These are phyloP conservation scores for Prorocentrum cordatum DNA, from an alignment of 169 alveolate species.

Conservation along the genomic window DNA sequence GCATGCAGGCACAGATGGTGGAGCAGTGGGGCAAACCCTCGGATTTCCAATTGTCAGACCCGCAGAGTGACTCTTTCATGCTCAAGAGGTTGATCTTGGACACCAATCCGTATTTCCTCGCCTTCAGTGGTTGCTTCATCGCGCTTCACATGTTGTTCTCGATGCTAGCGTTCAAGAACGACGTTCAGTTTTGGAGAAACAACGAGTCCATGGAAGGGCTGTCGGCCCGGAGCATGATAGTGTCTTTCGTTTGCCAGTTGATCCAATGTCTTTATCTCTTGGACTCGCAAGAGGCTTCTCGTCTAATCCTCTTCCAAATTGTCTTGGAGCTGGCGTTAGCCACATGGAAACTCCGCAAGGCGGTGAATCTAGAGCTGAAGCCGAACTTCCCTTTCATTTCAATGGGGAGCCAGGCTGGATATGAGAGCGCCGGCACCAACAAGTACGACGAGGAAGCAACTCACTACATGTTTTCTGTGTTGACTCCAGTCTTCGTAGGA, in stretches of 20 bases:
- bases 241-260: conserved; percentile 82
- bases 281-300: conserved; percentile 89
- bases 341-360: conserved; percentile 92
- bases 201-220: conserved; percentile 90
- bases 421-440: conserved; percentile 74
- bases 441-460: conserved; percentile 96
- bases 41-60: conserved; percentile 12
- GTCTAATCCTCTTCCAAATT: conserved; percentile 83
- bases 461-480: conserved; percentile 93
- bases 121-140: conserved; percentile 80
- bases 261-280: conserved; percentile 88
- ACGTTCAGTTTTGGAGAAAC: conserved; percentile 90
- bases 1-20: conserved; percentile 38
- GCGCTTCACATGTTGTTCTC: conserved; percentile 84
- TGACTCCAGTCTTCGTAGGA: no score
- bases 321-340: conserved; percentile 83
- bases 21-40: conserved; percentile 17
- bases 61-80: conserved; percentile 80
- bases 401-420: conserved; percentile 8
- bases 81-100: conserved; percentile 82
- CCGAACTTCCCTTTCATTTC: neutral
- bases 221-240: conserved; percentile 85
- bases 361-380: conserved; percentile 73
- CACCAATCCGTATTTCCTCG: conserved; percentile 81
- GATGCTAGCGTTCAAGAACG: conserved; percentile 87